These are phyloP conservation scores for Fusarium denticulatum DNA, from an alignment of 2,329 filamentous ascomycete species.

Conservation along the genomic window DNA sequence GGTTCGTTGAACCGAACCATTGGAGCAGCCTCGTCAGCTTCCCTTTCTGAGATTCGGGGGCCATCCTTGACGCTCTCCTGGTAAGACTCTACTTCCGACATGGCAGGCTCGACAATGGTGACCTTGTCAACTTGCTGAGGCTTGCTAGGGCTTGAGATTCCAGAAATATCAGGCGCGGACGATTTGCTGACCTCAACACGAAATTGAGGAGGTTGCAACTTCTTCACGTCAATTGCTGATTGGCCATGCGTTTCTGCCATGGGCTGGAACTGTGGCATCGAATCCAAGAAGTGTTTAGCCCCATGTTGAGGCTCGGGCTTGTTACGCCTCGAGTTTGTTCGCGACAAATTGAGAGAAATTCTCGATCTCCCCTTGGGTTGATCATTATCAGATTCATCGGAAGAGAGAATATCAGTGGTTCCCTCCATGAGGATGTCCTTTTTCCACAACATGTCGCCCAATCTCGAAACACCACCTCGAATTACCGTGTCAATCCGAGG, in stretches of 20 bases:
- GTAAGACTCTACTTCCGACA: constrained; percentile 53
- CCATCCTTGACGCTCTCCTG: constrained; percentile 44
- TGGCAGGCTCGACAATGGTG: constrained; percentile 46
- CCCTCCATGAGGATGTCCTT: constrained; percentile 55
- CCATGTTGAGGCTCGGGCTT: constrained; percentile 46
- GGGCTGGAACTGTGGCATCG: constrained; percentile 61
- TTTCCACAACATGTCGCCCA: constrained; percentile 67
- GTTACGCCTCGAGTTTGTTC: constrained; percentile 47
- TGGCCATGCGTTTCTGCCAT: constrained; percentile 43
- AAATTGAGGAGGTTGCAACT: constrained; percentile 49
- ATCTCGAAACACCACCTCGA: constrained; percentile 64
- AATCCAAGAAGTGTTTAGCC: constrained; percentile 60
- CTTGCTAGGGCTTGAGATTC: constrained; percentile 52
- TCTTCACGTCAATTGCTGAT: constrained; percentile 19
- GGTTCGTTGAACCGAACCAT: constrained; percentile 40
- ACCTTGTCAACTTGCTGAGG: constrained; percentile 40
- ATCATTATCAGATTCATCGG: constrained; percentile 62
- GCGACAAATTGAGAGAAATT: constrained; percentile 50
- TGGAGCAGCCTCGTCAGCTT: constrained; percentile 48
- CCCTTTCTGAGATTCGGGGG: constrained; percentile 48
- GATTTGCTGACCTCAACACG: constrained; percentile 61
- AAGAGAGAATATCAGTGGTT: constrained; percentile 53
- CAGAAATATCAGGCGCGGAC: constrained; percentile 59
- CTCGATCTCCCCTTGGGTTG: constrained; percentile 52
- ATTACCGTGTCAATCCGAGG: constrained; percentile 79